Conservation (phyloP, 768 basidiomycete genomes). For the Suillus variegatus region DNA sequence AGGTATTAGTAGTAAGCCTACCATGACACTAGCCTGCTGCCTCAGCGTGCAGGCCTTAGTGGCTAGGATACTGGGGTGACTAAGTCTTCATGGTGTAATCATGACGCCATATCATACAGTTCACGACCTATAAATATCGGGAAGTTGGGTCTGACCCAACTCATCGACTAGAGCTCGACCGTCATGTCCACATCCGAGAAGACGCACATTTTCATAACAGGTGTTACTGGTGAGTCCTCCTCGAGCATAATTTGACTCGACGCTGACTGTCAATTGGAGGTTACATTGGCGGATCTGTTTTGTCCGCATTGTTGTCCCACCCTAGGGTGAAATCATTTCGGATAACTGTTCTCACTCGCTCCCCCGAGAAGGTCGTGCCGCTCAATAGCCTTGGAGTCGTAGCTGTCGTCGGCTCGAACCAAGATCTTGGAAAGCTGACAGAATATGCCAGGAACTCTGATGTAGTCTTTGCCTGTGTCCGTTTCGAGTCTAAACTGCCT, state of each 20-base stretch:
- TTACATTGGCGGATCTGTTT: constrained; percentile 59
- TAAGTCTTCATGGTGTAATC: background rate
- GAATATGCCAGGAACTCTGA: constrained; percentile 44
- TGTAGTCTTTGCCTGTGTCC: constrained; percentile 41
- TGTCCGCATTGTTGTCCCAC: constrained; percentile 47
- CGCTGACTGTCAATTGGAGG: constrained; percentile 30
- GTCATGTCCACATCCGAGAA: background rate
- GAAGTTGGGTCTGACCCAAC: background rate
- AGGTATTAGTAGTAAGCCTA: background rate
- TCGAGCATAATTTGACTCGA: background rate
- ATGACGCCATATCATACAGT: background rate
- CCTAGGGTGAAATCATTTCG: constrained; percentile 41
- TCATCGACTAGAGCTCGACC: background rate
- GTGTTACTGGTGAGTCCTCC: constrained; percentile 21
- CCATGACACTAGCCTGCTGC: no score
- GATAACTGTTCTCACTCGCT: constrained; percentile 48
- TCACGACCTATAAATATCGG: background rate
- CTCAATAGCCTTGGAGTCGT: constrained; percentile 15
- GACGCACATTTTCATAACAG: constrained; percentile 17
- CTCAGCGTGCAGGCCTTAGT: no score
- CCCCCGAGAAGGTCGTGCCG: constrained; percentile 35
- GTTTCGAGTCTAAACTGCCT: background rate
- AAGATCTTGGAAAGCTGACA: constrained; percentile 41
- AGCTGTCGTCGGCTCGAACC: constrained; percentile 41
- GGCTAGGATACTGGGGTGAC: no score